These are phyloP conservation scores for Solidago caesia DNA, from an alignment of 129 eudicot genomes.

Conservation along the genomic window DNA sequence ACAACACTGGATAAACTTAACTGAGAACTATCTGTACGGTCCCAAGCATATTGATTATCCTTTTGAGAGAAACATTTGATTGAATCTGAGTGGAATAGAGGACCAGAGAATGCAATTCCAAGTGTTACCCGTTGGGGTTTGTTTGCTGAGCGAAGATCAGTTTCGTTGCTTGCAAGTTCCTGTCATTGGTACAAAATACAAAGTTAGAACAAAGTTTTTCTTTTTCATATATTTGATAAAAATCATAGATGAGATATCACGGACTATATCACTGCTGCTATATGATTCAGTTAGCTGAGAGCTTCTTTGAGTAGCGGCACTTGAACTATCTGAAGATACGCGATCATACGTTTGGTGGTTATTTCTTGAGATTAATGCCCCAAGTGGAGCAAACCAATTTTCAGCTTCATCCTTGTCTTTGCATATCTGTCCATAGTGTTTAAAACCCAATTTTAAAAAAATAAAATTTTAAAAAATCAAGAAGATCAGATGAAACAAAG, in stretches of 20 bases:
- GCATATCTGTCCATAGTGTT: slow-evolving; percentile 55
- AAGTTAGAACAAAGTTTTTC: neutral
- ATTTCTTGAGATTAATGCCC: slow-evolving; percentile 44
- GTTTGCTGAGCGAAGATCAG: neutral
- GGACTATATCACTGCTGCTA: slow-evolving; percentile 32
- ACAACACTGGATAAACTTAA: neutral
- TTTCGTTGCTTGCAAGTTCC: neutral
- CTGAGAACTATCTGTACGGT: slow-evolving; percentile 30
- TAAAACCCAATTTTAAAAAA: neutral
- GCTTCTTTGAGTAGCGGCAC: slow-evolving; percentile 30
- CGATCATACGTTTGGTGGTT: slow-evolving; percentile 28
- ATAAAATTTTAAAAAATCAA: no score
- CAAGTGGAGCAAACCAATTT: slow-evolving; percentile 62
- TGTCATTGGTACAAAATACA: neutral
- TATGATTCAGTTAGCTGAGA: neutral
- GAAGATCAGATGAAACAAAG: no score
- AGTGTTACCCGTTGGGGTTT: neutral
- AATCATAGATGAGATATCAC: slow-evolving; percentile 36
- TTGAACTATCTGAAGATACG: slow-evolving; percentile 45
- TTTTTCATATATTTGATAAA: neutral
- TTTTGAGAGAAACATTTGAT: neutral
- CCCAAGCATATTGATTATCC: neutral
- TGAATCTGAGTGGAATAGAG: neutral
- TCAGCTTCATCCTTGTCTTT: slow-evolving; percentile 76
- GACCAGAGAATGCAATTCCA: neutral